phyloP scores from a whole-genome alignment of 305 asterid species.

The Coffea humblotiana region DNA sequence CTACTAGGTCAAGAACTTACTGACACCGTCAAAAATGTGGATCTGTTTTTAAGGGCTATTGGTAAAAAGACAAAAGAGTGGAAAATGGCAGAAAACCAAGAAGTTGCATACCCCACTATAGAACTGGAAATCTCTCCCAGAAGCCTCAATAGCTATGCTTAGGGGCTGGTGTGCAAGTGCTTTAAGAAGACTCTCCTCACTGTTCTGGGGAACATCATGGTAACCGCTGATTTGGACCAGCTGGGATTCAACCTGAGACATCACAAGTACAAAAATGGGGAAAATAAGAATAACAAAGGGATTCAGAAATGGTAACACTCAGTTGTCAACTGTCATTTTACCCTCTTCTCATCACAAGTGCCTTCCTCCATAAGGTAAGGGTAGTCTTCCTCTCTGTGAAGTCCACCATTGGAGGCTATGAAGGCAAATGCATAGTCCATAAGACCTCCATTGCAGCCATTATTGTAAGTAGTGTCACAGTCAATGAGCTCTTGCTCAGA shows the following conservation, averaged over 20 bases:
- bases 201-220: constrained; percentile 78
- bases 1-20: not conserved
- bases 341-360: constrained; percentile 76
- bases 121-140: constrained; percentile 81
- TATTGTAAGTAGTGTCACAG: constrained; percentile 69
- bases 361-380: constrained; percentile 94
- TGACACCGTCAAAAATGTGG: too few species aligned
- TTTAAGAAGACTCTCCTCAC: constrained; percentile 61
- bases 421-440: constrained; percentile 79
- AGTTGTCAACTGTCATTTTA: constrained; percentile 12
- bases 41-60: not conserved
- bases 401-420: constrained; percentile 70
- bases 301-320: not conserved
- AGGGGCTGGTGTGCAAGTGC: constrained; percentile 95
- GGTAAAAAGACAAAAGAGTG: not conserved
- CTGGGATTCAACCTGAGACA: constrained; percentile 53
- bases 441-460: constrained; percentile 88
- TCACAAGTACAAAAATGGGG: not conserved
- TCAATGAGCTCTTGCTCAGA: constrained; percentile 88
- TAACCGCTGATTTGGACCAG: constrained; percentile 65
- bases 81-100: not conserved
- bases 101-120: constrained; percentile 69
- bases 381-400: constrained; percentile 83
- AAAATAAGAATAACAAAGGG: not conserved
- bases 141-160: constrained; percentile 91